Percentiles rank a stretch among this genome's conserved stretches.
Conservation (phyloP, 1,139 yeast species). For the Candida sojae region DNA sequence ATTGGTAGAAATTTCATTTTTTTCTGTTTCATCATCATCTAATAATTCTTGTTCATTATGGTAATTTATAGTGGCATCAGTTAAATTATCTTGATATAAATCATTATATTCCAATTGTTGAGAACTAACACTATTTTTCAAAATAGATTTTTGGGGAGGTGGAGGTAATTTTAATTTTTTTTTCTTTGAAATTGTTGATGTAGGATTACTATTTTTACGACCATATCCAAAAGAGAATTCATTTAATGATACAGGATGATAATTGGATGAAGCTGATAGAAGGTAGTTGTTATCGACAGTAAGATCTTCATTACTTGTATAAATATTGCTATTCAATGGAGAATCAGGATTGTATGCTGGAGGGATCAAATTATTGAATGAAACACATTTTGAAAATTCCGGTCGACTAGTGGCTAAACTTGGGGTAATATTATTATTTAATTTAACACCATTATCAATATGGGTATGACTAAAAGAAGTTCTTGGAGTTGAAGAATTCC, state of each 20-base stretch:
- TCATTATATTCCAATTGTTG: slow-evolving; percentile 31
- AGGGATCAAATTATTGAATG: slow-evolving; percentile 45
- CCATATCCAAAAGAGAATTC: not conserved
- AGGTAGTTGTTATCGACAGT: not conserved
- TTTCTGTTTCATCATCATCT: slow-evolving; percentile 13
- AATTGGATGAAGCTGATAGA: not conserved
- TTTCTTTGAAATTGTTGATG: slow-evolving; percentile 6
- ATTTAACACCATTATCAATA: not conserved
- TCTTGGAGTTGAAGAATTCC: slow-evolving; percentile 1
- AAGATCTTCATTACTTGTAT: slow-evolving; percentile 5
- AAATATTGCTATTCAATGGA: slow-evolving; percentile 10
- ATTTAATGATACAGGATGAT: not conserved
- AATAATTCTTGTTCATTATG: slow-evolving; percentile 15
- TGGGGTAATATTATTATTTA: not conserved
- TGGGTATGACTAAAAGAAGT: not conserved
- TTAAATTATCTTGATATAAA: slow-evolving; percentile 24
- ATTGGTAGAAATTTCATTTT: not conserved
- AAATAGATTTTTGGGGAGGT: slow-evolving; percentile 41
- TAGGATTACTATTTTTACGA: slow-evolving; percentile 2
- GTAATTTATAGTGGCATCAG: slow-evolving; percentile 23
- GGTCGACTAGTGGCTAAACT: not conserved
- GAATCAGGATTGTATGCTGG: slow-evolving; percentile 20
- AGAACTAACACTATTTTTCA: slow-evolving; percentile 39
- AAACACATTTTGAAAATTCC: slow-evolving; percentile 34
- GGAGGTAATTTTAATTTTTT: slow-evolving; percentile 21